These are phyloP conservation scores for Jamesozyma lodderae DNA, from an alignment of 805 yeast genomes.

Conservation along the genomic window DNA sequence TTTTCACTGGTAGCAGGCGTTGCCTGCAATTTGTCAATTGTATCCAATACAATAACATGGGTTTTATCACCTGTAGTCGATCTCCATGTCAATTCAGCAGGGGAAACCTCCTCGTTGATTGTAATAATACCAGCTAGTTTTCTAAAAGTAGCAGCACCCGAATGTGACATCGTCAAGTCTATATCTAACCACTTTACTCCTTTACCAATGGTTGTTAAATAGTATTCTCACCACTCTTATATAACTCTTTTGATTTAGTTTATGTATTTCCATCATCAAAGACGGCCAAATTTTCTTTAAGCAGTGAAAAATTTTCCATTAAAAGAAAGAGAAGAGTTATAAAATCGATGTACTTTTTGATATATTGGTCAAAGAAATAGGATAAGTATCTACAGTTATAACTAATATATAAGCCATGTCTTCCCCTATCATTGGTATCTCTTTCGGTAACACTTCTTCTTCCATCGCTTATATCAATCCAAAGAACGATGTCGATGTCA, in stretches of 20 bases:
- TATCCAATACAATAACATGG: constrained; percentile 34
- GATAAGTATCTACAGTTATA: too few relatives aligned
- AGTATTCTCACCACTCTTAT: too few relatives aligned
- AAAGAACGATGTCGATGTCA: constrained; percentile 71
- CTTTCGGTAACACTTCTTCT: constrained; percentile 93
- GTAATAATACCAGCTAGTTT: constrained; percentile 49
- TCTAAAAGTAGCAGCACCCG: constrained; percentile 48
- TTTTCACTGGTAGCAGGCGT: constrained; percentile 59
- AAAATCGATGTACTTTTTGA: too few relatives aligned
- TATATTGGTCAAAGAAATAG: too few relatives aligned
- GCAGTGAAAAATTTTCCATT: too few relatives aligned
- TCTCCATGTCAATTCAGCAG: constrained; percentile 50
- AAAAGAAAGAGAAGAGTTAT: too few relatives aligned
- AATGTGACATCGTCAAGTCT: constrained; percentile 32
- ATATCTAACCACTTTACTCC: neutral
- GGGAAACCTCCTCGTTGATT: constrained; percentile 46
- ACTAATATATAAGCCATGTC: too few relatives aligned
- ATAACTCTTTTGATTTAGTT: too few relatives aligned
- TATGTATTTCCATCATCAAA: too few relatives aligned
- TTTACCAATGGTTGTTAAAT: too few relatives aligned
- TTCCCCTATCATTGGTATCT: constrained; percentile 74
- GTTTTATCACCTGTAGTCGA: constrained; percentile 42
- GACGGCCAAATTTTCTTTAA: too few relatives aligned
- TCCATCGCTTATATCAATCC: constrained; percentile 95
- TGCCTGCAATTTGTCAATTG: constrained; percentile 50